Percentiles rank a stretch among this genome's conserved stretches.
phyloP scores from a whole-genome alignment of 768 basidiomycete genomes.

The Russula brevipes region DNA sequence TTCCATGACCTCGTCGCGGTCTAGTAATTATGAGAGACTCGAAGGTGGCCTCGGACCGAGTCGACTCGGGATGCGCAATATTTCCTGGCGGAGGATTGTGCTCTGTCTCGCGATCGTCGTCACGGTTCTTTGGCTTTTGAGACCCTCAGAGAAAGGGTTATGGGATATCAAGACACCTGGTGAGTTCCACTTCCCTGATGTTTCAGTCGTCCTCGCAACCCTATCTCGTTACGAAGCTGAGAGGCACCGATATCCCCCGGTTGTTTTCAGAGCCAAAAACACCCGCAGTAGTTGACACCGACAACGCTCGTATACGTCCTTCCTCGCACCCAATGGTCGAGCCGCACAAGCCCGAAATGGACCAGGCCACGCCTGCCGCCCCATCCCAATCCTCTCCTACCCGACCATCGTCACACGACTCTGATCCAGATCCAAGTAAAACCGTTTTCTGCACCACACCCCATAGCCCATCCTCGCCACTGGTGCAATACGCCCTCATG shows the following conservation, averaged over 20 bases:
- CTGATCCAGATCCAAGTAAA: conserved; percentile 66
- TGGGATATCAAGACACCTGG: conserved; percentile 28
- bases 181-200: conserved; percentile 16
- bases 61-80: conserved; percentile 30
- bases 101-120: conserved; percentile 53
- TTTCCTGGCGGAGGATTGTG: conserved; percentile 63
- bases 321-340: conserved; percentile 1
- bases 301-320: neutral
- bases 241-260: neutral
- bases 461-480: conserved; percentile 41
- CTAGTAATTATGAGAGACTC: conserved; percentile 51
- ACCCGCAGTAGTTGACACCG: neutral
- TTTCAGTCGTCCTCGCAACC: neutral
- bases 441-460: conserved; percentile 70
- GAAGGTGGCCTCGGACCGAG: conserved; percentile 56
- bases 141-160: conserved; percentile 39
- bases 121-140: conserved; percentile 61
- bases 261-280: conserved; percentile 4
- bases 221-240: neutral
- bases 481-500: conserved; percentile 93
- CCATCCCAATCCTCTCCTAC: conserved; percentile 1
- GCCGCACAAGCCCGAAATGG: conserved; percentile 9
- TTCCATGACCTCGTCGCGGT: conserved; percentile 36
- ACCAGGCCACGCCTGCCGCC: neutral
- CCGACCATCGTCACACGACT: conserved; percentile 55